phyloP scores from a whole-genome alignment of 2,329 filamentous ascomycete genomes.

The Plenodomus lindquistii region DNA sequence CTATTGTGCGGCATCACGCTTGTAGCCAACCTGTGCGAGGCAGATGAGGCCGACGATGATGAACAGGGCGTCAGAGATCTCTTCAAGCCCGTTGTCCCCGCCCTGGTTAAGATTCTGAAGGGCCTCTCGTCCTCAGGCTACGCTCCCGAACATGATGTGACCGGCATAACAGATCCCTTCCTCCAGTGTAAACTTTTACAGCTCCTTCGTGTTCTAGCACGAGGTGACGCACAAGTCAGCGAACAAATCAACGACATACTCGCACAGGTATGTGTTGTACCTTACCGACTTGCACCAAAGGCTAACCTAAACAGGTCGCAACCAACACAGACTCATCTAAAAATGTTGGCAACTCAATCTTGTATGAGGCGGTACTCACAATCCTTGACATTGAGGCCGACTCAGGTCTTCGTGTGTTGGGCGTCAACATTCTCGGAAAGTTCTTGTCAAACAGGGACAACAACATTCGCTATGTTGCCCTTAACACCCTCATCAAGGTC shows the following conservation, averaged over 20 bases:
- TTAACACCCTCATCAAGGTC: conserved; percentile 97
- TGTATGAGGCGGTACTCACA: conserved; percentile 95
- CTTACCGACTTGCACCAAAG: background rate
- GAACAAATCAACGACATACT: conserved; percentile 99
- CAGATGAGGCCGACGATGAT: conserved; percentile 89
- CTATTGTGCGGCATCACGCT: conserved; percentile 89
- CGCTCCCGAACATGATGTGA: conserved; percentile 96
- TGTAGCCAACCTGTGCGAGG: conserved; percentile 89
- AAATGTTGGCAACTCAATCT: conserved; percentile 96
- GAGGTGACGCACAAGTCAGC: conserved; percentile 83
- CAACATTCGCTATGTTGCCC: conserved; percentile 96
- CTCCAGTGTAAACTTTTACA: conserved; percentile 94
- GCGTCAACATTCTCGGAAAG: conserved; percentile 97
- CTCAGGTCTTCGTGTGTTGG: conserved; percentile 87
- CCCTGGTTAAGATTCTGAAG: conserved; percentile 88
- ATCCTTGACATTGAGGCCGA: conserved; percentile 98
- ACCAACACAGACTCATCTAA: conserved; percentile 98
- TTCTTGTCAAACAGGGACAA: conserved; percentile 99
- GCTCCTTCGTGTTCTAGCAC: conserved; percentile 80
- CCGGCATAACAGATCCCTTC: conserved; percentile 96
- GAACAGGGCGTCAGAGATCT: conserved; percentile 88
- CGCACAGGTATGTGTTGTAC: conserved; percentile 62
- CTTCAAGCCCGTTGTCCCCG: conserved; percentile 83
- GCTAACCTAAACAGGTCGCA: conserved; percentile 63
- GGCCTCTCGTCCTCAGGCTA: conserved; percentile 93